Conservation (phyloP, 257 asterid genomes). For the Vinca minor region DNA sequence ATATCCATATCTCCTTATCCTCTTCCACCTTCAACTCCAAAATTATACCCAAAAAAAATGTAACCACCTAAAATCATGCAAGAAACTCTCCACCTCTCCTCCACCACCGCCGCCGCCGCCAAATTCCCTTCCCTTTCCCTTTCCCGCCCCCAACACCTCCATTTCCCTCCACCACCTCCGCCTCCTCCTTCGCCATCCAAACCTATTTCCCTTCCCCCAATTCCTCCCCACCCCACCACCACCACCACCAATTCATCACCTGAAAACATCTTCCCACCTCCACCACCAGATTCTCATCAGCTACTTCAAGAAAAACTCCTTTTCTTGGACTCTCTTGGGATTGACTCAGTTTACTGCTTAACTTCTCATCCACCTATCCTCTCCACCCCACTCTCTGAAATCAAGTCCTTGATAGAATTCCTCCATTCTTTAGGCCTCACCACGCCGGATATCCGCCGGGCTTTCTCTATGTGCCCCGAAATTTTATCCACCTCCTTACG, state of each 20-base stretch:
- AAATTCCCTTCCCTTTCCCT: constrained; percentile 21
- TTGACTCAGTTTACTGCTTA: constrained; percentile 63
- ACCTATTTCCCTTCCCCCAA: constrained; percentile 15
- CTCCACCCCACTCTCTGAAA: constrained; percentile 46
- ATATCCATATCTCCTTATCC: constrained; percentile 18
- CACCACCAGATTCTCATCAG: constrained; percentile 19
- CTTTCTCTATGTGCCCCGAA: constrained; percentile 78
- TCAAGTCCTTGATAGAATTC: constrained; percentile 55
- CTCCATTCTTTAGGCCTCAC: constrained; percentile 52
- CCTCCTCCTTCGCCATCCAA: constrained; percentile 15
- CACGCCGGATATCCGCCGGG: constrained; percentile 53
- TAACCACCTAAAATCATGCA: constrained; percentile 18
- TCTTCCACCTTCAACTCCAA: background rate
- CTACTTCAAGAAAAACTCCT: constrained; percentile 53
- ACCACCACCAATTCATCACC: constrained; percentile 19
- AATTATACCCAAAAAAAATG: background rate
- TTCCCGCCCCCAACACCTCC: constrained; percentile 33
- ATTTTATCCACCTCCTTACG: constrained; percentile 42
- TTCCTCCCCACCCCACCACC: constrained; percentile 22
- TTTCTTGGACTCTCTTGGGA: constrained; percentile 70
- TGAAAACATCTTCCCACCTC: constrained; percentile 13
- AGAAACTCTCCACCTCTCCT: constrained; percentile 30
- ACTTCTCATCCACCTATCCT: constrained; percentile 46
- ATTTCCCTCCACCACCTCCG: constrained; percentile 22
- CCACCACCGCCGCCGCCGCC: constrained; percentile 24